Conservation (phyloP, 2,329 filamentous ascomycete genomes). For the Diaporthe velutina region DNA sequence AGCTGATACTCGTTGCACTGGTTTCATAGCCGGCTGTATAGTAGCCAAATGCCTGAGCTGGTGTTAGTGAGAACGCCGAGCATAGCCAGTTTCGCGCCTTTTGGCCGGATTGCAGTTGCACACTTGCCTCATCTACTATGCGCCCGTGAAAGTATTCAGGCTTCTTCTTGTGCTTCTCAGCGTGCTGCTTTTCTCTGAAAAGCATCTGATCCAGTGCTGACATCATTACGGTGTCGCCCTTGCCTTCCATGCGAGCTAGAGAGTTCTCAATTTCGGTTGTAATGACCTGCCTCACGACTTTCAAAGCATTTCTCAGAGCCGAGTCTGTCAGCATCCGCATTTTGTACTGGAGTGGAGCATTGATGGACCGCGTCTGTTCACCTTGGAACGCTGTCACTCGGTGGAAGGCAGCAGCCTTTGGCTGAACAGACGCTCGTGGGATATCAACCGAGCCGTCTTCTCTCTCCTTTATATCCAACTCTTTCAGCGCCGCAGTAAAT, state of each 20-base stretch:
- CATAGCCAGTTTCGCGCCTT: background rate
- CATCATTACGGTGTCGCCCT: background rate
- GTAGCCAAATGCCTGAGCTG: conserved; percentile 46
- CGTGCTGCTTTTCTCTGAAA: background rate
- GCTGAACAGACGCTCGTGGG: background rate
- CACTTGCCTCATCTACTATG: background rate
- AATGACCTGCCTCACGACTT: background rate
- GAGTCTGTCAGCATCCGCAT: background rate
- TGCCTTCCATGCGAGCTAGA: conserved; percentile 1
- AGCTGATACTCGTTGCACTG: conserved; percentile 44
- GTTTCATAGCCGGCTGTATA: conserved; percentile 51
- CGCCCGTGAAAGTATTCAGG: conserved; percentile 1
- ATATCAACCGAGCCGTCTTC: background rate
- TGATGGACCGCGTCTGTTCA: background rate
- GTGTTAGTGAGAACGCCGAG: background rate
- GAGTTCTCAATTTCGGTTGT: background rate
- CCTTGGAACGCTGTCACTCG: background rate
- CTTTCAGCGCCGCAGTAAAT: background rate
- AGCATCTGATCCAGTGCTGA: conserved; percentile 2
- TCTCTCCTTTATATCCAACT: background rate
- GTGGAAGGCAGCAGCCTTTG: background rate
- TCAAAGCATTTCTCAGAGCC: background rate
- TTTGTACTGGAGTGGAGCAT: background rate
- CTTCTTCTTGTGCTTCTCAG: background rate
- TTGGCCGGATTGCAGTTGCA: background rate